These are phyloP conservation scores for Clitopilus hobsonii DNA, from an alignment of 768 basidiomycete genomes.

Conservation along the genomic window DNA sequence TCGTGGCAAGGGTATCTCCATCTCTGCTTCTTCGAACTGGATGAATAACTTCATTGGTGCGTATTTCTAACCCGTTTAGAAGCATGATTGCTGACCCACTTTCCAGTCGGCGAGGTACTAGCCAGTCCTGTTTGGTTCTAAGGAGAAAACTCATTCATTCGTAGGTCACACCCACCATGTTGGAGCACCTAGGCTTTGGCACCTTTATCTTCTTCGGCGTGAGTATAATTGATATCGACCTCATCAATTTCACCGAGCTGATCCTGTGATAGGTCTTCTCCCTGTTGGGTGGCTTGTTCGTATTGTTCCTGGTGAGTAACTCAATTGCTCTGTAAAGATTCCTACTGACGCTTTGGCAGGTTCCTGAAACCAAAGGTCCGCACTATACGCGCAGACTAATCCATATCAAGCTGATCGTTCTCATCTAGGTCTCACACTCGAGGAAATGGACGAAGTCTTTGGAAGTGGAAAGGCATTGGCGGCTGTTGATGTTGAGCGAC, in stretches of 20 bases:
- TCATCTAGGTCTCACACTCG: constrained; percentile 47
- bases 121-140: not conserved
- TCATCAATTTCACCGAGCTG: constrained; percentile 1
- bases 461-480: constrained; percentile 51
- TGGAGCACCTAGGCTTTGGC: constrained; percentile 57
- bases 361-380: constrained; percentile 69
- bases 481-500: constrained; percentile 46
- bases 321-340: not conserved
- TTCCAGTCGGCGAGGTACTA: constrained; percentile 45
- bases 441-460: constrained; percentile 81
- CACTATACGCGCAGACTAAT: not conserved
- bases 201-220: constrained; percentile 79
- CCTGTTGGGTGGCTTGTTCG: constrained; percentile 61
- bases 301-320: constrained; percentile 54
- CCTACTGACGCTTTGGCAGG: constrained; percentile 24
- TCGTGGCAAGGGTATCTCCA: constrained; percentile 71
- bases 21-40: constrained; percentile 76
- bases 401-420: constrained; percentile 1
- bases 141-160: not conserved
- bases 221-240: not conserved
- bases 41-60: constrained; percentile 76
- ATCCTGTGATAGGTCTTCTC: constrained; percentile 48
- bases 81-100: constrained; percentile 5
- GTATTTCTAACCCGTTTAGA: constrained; percentile 11
- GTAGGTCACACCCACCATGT: constrained; percentile 68